Evolutionary conservation across 1,284 basidiomycete genomes (phyloP), one percentile per base, ranked within the genome.

Genomic region (Laetiporus sulphureus): DNA sequence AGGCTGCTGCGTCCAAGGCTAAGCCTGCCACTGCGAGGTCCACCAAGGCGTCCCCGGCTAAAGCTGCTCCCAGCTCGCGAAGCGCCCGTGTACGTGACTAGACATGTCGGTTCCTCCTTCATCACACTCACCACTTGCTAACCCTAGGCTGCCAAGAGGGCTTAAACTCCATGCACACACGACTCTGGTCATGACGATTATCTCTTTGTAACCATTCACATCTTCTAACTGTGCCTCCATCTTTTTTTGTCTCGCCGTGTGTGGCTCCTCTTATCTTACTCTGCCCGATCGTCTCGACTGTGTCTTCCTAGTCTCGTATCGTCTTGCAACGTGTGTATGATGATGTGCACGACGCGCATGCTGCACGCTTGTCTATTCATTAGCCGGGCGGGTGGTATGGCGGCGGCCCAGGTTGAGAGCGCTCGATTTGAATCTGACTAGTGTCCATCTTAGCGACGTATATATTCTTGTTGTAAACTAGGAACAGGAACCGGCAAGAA

Each of bases 1-100:
- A 60, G 29, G 42, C 66, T 7, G 30, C 57, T 43, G 47, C 67
- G 11, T 37, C 63, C 2, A 60, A 58, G 47, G 38, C 63, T 6
- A 52, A 37, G 31, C 10, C 44, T 16, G 22, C 32, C n/a, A 23
- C 25, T 5, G 7, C 25, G 25, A 27, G 25, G 25, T 27, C 25
- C 25, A 38, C 36, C 41, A 42, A 40, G 32, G 33, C 41, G 5
- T 11, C 44, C 5, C 21, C 47, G 5, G 38, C 42, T 37, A 46
- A 46, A 38, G 25, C 49, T 18, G 38, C 44, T 11, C 16, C 47
- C 5, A 45, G 40, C 35, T 34, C 53, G 23, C 52, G 57, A 21
- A 48, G 38, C 32, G 44, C 50, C 27, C 53, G 52, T 51, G 2
- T 25, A 23, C 3, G 11, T n/a, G n/a, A n/a, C n/a, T n/a, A n/a